phyloP scores from a whole-genome alignment of 1,284 basidiomycete species.

The Thecaphora frezii region DNA sequence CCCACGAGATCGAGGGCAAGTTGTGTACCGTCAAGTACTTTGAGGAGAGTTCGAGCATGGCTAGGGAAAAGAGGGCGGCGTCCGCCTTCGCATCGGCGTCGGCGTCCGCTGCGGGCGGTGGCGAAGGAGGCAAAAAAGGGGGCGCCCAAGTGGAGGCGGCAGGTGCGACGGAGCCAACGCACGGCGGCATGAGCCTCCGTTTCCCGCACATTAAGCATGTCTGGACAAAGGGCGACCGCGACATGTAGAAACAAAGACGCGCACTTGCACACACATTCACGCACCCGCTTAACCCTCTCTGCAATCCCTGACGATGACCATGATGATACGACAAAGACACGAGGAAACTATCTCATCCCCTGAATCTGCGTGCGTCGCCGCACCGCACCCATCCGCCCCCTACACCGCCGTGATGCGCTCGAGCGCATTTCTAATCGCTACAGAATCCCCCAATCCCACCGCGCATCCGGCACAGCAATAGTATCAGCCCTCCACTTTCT shows the following conservation, averaged over 20 bases:
- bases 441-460: too few species aligned
- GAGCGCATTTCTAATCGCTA: too few species aligned
- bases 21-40: slow-evolving; percentile 43
- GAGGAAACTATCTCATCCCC: too few species aligned
- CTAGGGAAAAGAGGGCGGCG: background rate
- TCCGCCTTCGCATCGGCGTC: background rate
- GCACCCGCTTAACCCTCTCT: too few species aligned
- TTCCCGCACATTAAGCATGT: slow-evolving; percentile 47
- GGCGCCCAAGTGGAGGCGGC: slow-evolving; percentile 1
- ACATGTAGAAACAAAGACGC: slow-evolving; percentile 21
- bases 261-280: too few species aligned
- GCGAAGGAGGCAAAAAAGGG: background rate
- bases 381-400: background rate
- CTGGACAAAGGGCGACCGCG: slow-evolving; percentile 17
- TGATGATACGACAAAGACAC: too few species aligned
- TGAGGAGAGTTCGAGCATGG: slow-evolving; percentile 19
- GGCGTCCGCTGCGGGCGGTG: slow-evolving; percentile 2
- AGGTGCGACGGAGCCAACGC: too few species aligned
- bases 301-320: too few species aligned
- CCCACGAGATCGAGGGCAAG: slow-evolving; percentile 32
- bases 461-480: too few species aligned
- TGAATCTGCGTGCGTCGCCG: background rate
- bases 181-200: slow-evolving; percentile 20
- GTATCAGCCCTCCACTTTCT: too few species aligned
- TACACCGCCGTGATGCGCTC: background rate